Evolutionary conservation across 2,329 filamentous ascomycete species (phyloP), one percentile per base, ranked within the genome.

Genomic region (Epichloe hybrida): DNA sequence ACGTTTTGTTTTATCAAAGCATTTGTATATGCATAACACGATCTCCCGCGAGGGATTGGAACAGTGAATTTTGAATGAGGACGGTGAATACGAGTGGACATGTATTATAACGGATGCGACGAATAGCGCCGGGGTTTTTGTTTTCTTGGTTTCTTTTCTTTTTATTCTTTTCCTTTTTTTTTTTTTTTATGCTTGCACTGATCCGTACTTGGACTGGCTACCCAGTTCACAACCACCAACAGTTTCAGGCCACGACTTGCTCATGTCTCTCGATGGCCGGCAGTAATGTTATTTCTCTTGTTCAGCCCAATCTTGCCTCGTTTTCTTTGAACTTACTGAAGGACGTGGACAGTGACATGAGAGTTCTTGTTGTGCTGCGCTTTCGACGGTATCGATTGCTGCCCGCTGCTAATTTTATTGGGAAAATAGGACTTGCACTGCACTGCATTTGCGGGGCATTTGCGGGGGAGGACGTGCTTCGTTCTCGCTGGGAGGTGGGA

Each of bases 341-440:
- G 47, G 61, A 65, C 60, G 47, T 44, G 53, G 49, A 53, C 59
- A 67, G 64, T 63, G 64, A 63, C 46, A 55, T 54, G 34, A 52
- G 27, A 35, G 34, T 53, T 7, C 54, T 43, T 20, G 49, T 27
- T 17, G 15, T 37, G n/a, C 42, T 21, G 31, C 31, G 3, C 31
- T 31, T 31, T 11, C 3, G 31, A 31, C 31, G 3, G 8, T 31
- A 11, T 1, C 27, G 27, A 31, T 31, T 31, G 27, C 8, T 9
- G 27, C 27, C 27, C 27, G 27, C 27, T 11, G 27, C 27, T 31
- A 11, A 31, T 31, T 9, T 11, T 31, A 11, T 31, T 4, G 27
- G 27, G 27, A 31, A 4, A 3, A 34, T 40, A 34, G 36, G 23
- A 21, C 11, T 48, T 17, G 23, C 44, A 9, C 36, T 13, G 23